These are phyloP conservation scores for Stagonosporopsis tanaceti DNA, from an alignment of 2,329 filamentous ascomycete genomes.

Conservation along the genomic window DNA sequence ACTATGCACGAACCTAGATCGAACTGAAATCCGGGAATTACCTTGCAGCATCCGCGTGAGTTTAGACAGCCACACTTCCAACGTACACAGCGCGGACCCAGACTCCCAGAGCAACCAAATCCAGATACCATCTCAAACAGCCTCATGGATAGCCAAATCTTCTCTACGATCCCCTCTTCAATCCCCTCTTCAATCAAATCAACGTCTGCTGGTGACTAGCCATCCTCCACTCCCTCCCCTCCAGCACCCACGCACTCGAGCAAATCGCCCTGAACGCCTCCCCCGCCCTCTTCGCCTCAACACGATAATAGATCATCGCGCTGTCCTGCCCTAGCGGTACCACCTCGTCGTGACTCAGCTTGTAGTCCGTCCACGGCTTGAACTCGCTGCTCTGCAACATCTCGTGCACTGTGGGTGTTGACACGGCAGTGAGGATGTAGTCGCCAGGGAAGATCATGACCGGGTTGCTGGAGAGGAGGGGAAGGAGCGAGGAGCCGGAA, in stretches of 20 bases:
- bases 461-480: constrained; percentile 44
- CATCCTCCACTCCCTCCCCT: constrained; percentile 38
- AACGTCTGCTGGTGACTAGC: constrained; percentile 41
- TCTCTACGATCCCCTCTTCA: rapidly evolving
- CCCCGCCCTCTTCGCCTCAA: constrained; percentile 30
- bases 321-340: constrained; percentile 33
- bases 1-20: too few relatives aligned
- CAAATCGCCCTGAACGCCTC: constrained; percentile 35
- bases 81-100: not conserved
- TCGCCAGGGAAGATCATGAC: constrained; percentile 54
- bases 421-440: constrained; percentile 44
- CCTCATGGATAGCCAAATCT: not conserved
- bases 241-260: constrained; percentile 37
- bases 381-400: constrained; percentile 32
- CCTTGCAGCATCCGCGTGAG: too few relatives aligned
- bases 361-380: constrained; percentile 36
- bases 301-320: constrained; percentile 37
- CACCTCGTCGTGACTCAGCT: constrained; percentile 40
- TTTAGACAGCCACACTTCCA: not conserved
- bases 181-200: constrained; percentile 18
- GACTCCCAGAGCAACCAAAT: not conserved
- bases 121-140: not conserved
- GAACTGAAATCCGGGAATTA: too few relatives aligned
- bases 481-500: constrained; percentile 43
- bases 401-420: constrained; percentile 33